Conservation (phyloP, 331 rosid species). For the Spiraea crenata region DNA sequence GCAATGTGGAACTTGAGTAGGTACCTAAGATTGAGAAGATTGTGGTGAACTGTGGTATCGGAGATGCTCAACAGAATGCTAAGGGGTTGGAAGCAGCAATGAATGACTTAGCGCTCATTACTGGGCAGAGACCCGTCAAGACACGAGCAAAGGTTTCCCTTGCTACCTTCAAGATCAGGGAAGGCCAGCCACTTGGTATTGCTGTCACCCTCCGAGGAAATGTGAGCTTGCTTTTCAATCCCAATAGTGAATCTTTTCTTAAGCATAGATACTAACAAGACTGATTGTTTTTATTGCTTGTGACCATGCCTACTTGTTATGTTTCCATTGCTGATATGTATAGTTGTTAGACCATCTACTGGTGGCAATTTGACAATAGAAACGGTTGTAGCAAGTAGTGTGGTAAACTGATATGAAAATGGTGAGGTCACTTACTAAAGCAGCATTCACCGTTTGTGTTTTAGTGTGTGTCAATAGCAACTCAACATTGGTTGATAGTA, state of each 20-base stretch:
- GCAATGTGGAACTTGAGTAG: conserved; percentile 39
- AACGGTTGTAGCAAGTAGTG: neutral
- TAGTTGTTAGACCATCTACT: neutral
- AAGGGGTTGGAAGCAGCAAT: conserved; percentile 94
- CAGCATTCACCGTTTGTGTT: neutral
- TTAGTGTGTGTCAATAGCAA: neutral
- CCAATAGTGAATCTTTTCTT: conserved; percentile 7
- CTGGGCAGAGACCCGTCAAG: conserved; percentile 90
- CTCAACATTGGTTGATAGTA: neutral
- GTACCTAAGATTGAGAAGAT: conserved; percentile 90
- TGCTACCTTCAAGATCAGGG: conserved; percentile 97
- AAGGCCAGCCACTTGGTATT: conserved; percentile 96
- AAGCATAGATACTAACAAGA: neutral
- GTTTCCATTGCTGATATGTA: neutral
- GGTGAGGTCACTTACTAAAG: neutral
- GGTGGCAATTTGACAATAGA: neutral
- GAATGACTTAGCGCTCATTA: conserved; percentile 74
- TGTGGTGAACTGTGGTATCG: conserved; percentile 93
- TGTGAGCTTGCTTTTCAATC: conserved; percentile 42
- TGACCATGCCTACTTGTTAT: neutral
- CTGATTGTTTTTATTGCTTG: neutral
- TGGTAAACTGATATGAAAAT: neutral
- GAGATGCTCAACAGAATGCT: conserved; percentile 95
- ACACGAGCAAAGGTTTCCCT: conserved; percentile 79
- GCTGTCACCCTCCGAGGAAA: conserved; percentile 91